Evolutionary conservation across 2,329 filamentous ascomycete species (phyloP), one percentile per base, ranked within the genome.

Genomic region (Fusarium sp.): DNA sequence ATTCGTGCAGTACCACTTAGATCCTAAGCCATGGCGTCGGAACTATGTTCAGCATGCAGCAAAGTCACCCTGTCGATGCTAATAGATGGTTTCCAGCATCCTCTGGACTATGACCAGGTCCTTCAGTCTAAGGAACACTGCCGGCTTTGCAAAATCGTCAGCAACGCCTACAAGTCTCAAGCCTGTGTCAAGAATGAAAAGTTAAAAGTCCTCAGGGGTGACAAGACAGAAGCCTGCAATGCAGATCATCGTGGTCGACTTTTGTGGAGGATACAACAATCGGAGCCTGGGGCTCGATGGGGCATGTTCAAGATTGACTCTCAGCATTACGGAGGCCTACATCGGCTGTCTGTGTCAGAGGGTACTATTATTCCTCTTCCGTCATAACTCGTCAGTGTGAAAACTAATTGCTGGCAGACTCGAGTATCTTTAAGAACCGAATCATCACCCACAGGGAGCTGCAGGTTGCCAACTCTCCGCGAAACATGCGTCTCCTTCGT

Each of bases 401-500:
- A 27, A 27, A 27, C 25, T 56, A 18, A 56, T 23, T 23, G 3
- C 14, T 56, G 13, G n/a, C 16, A 56, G 52, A 56, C 11, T 56
- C 52, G 6, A 37, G 32, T 1, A 16, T 56, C 7, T 56, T 56
- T 37, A 4, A 16, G 16, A 23, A 37, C 32, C n/a, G 52, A 25
- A 37, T 56, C 18, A 59, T 59, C 16, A 59, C 56, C 14, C 56
- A 59, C 23, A 59, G 56, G 23, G 56, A 59, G 23, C 13, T 59
- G 14, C 56, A 59, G 20, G 23, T 30, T 27, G 35, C 56, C 35
- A 41, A 59, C 20, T 59, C 56, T 18, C 34, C 35, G 16, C 23
- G 56, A 20, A 59, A 59, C 23, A 59, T 59, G 56, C 56, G 56
- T 41, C 56, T 59, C 10, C 56, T 59, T 39, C 35, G 56, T 59